These are phyloP conservation scores for Entomortierella parvispora DNA, from an alignment of 192 early-diverging fungal genomes.

Conservation along the genomic window DNA sequence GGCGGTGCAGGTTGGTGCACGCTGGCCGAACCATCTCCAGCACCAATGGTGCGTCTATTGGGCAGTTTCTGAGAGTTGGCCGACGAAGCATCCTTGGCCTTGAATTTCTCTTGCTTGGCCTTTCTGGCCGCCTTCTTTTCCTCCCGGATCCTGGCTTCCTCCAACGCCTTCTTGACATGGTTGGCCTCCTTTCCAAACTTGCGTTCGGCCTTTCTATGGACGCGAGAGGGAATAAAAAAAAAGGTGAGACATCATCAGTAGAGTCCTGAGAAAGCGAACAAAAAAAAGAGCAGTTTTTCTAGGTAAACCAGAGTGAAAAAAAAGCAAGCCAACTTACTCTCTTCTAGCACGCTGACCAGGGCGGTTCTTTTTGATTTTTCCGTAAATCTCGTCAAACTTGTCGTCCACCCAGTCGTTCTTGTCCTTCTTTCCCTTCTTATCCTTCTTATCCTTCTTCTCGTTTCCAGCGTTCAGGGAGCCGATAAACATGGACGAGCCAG, in stretches of 20 bases:
- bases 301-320: not conserved
- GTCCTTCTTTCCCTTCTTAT: constrained; percentile 43
- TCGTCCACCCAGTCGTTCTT: constrained; percentile 51
- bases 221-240: not conserved
- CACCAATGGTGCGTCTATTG: constrained; percentile 28
- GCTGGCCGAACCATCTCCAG: constrained; percentile 41
- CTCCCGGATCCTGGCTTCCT: constrained; percentile 46
- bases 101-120: constrained; percentile 25
- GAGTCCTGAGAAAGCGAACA: not conserved
- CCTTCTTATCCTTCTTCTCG: constrained; percentile 40
- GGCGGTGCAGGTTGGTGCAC: not conserved
- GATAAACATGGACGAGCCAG: constrained; percentile 41
- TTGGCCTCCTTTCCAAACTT: constrained; percentile 67
- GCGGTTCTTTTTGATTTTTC: constrained; percentile 61
- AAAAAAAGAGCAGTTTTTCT: not conserved
- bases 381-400: constrained; percentile 64
- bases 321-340: constrained; percentile 35
- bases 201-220: constrained; percentile 52
- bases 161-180: constrained; percentile 60
- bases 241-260: not conserved
- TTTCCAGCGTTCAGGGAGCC: constrained; percentile 34
- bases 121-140: constrained; percentile 47
- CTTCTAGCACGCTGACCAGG: constrained; percentile 65
- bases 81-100: constrained; percentile 32
- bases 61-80: constrained; percentile 39